These are phyloP conservation scores for Gaeumannomyces tritici DNA, from an alignment of 2,329 filamentous ascomycete species.

Conservation along the genomic window DNA sequence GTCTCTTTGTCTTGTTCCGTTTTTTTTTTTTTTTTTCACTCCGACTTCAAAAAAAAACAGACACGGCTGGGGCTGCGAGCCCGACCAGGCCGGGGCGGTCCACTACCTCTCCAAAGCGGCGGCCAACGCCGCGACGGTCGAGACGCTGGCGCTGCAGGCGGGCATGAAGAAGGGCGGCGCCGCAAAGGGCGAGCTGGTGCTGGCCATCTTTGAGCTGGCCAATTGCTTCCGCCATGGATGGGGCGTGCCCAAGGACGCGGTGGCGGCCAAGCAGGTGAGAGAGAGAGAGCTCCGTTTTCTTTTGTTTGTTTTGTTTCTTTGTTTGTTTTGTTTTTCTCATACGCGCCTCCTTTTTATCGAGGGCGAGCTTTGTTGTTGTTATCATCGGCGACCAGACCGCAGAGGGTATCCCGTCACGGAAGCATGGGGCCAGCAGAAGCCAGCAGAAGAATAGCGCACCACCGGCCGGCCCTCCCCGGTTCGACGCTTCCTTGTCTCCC, in stretches of 20 bases:
- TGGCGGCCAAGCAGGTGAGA: slow-evolving; percentile 68
- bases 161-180: slow-evolving; percentile 89
- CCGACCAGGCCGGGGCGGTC: slow-evolving; percentile 64
- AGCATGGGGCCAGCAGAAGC: too few species aligned
- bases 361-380: too few species aligned
- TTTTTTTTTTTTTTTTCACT: neutral
- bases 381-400: neutral
- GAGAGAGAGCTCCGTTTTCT: too few species aligned
- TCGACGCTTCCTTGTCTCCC: neutral
- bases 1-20: neutral
- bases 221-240: slow-evolving; percentile 92
- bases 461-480: neutral
- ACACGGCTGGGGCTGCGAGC: slow-evolving; percentile 84
- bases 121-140: slow-evolving; percentile 79
- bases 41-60: slow-evolving; percentile 29
- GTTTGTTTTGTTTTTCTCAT: too few species aligned
- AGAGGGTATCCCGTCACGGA: too few species aligned
- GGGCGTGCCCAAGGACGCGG: slow-evolving; percentile 78
- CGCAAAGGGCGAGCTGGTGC: slow-evolving; percentile 89
- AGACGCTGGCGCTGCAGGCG: slow-evolving; percentile 73
- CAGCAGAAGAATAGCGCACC: too few species aligned
- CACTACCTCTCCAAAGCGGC: slow-evolving; percentile 82
- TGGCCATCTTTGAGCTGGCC: slow-evolving; percentile 91
- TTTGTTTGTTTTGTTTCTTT: too few species aligned
- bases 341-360: too few species aligned